A percentile compares a stretch with the other conserved stretches of the same genome.
Conservation (phyloP, 768 basidiomycete genomes). For the Lactifluus volemus region DNA sequence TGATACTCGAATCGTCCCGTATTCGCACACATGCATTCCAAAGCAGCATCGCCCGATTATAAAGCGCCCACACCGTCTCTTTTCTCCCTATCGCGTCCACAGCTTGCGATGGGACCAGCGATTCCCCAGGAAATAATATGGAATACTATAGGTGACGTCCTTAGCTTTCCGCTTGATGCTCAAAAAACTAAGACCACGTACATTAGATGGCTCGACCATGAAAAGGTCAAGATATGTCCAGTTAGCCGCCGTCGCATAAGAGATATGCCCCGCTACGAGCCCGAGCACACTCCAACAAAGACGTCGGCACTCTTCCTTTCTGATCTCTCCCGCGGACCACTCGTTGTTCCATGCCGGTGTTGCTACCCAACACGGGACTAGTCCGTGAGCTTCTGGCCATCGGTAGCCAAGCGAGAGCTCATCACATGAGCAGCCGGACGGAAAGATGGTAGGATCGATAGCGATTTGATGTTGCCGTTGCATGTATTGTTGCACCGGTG, state of each 20-base stretch:
- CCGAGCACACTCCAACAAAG: slow-evolving; percentile 66
- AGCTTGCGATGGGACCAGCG: slow-evolving; percentile 30
- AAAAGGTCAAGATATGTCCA: slow-evolving; percentile 37
- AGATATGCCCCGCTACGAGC: slow-evolving; percentile 54
- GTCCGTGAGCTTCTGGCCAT: slow-evolving; percentile 42
- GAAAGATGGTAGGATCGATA: background rate
- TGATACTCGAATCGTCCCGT: slow-evolving; percentile 34
- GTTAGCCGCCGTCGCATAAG: slow-evolving; percentile 43
- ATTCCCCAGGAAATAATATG: slow-evolving; percentile 71
- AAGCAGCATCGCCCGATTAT: slow-evolving; percentile 57
- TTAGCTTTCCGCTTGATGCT: background rate
- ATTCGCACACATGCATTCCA: slow-evolving; percentile 68
- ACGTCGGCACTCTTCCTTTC: slow-evolving; percentile 62
- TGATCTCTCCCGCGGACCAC: slow-evolving; percentile 55
- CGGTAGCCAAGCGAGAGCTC: slow-evolving; percentile 42
- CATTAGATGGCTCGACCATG: slow-evolving; percentile 57
- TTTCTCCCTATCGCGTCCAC: slow-evolving; percentile 34
- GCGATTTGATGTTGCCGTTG: background rate
- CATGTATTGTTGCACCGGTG: background rate
- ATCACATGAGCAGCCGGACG: slow-evolving; percentile 34
- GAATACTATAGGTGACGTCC: slow-evolving; percentile 39
- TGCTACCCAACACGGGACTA: slow-evolving; percentile 53
- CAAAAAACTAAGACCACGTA: slow-evolving; percentile 28
- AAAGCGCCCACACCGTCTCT: slow-evolving; percentile 68
- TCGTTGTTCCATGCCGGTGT: slow-evolving; percentile 55